Conservation (phyloP, 805 yeast genomes). For the Suhomyces prunicola region DNA sequence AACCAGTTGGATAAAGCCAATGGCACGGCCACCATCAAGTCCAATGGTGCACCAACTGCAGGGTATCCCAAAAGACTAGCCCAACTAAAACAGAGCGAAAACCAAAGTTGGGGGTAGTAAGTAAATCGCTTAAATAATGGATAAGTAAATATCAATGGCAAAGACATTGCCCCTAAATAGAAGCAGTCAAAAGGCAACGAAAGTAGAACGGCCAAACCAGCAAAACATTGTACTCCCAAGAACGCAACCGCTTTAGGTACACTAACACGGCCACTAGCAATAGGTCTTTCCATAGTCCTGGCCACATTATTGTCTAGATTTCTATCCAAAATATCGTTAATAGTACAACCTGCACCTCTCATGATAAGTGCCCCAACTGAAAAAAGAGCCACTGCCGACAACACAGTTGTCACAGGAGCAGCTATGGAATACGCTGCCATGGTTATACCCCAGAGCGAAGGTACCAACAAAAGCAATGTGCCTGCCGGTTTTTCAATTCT, state of each 20-base stretch:
- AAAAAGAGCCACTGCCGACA: constrained; percentile 64
- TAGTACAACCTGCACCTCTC: constrained; percentile 98
- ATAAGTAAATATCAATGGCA: constrained; percentile 78
- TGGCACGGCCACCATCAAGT: constrained; percentile 72
- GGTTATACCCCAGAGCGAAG: constrained; percentile 89
- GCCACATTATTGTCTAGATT: constrained; percentile 81
- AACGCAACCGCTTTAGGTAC: constrained; percentile 67
- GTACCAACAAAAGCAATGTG: constrained; percentile 74
- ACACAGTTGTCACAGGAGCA: constrained; percentile 65
- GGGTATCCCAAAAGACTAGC: constrained; percentile 93
- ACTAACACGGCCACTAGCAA: constrained; percentile 80
- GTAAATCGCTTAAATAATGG: constrained; percentile 95
- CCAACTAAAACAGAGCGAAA: constrained; percentile 88
- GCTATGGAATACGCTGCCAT: constrained; percentile 77
- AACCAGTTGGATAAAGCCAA: constrained; percentile 71
- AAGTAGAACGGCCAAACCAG: constrained; percentile 70
- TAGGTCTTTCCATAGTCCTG: constrained; percentile 88
- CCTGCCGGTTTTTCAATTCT: constrained; percentile 97
- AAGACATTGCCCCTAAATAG: constrained; percentile 73
- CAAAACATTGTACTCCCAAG: constrained; percentile 67
- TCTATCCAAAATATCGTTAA: constrained; percentile 85
- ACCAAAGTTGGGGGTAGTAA: constrained; percentile 85
- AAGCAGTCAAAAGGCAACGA: constrained; percentile 80
- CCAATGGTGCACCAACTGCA: constrained; percentile 82
- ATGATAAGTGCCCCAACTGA: constrained; percentile 83